Percentiles rank a stretch among this genome's conserved stretches.
Conservation (phyloP, 768 basidiomycete genomes). For the Artomyces pyxidatus region DNA sequence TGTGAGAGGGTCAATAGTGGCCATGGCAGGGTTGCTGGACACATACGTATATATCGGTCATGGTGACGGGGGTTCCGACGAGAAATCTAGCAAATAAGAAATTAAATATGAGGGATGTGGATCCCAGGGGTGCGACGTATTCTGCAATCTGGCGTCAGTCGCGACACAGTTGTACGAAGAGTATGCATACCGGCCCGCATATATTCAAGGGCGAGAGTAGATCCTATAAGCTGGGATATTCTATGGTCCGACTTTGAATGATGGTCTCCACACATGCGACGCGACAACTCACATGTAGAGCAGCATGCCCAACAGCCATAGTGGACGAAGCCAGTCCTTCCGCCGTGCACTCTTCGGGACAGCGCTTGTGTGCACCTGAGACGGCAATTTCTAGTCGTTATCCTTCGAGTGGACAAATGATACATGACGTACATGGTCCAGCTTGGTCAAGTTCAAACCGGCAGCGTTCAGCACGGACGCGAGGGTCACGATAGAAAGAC, state of each 20-base stretch:
- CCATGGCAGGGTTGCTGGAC: background rate
- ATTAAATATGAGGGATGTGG: slow-evolving; percentile 91
- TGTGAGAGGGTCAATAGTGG: slow-evolving; percentile 21
- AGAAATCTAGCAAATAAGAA: slow-evolving; percentile 89
- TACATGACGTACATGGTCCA: slow-evolving; percentile 67
- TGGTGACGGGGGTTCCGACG: slow-evolving; percentile 79
- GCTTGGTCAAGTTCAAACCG: slow-evolving; percentile 90
- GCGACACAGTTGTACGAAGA: background rate
- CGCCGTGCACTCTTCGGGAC: slow-evolving; percentile 70
- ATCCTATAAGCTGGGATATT: slow-evolving; percentile 80
- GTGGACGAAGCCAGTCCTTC: slow-evolving; percentile 73
- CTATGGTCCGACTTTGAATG: slow-evolving; percentile 27
- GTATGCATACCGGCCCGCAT: slow-evolving; percentile 65
- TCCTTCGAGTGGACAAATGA: background rate
- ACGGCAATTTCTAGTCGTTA: too few relatives aligned
- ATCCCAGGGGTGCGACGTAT: slow-evolving; percentile 94
- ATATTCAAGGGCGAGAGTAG: slow-evolving; percentile 79
- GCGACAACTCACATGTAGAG: slow-evolving; percentile 71
- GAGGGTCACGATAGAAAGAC: slow-evolving; percentile 75
- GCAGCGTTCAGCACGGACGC: slow-evolving; percentile 86
- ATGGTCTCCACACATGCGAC: background rate
- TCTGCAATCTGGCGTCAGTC: slow-evolving; percentile 36
- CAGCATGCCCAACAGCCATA: slow-evolving; percentile 89
- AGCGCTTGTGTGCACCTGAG: slow-evolving; percentile 64
- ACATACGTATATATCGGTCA: slow-evolving; percentile 72